A percentile compares a stretch with the other conserved stretches of the same genome.
These are phyloP conservation scores for Houttuynia cordata DNA, from an alignment of 164 flowering plant genomes.

Conservation along the genomic window DNA sequence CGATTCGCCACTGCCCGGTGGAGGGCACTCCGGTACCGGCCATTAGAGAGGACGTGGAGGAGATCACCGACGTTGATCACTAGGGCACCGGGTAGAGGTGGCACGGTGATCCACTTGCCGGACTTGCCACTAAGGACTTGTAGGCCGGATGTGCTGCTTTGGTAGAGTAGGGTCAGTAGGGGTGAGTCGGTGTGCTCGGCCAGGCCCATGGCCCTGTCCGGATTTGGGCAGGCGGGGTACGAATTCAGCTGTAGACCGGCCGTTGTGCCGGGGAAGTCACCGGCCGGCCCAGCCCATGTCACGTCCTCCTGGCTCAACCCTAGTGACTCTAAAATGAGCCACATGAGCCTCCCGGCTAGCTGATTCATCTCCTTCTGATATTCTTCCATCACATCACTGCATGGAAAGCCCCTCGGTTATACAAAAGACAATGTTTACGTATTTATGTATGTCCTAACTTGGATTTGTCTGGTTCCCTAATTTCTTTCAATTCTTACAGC, in stretches of 20 bases:
- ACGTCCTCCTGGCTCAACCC: conserved; percentile 49
- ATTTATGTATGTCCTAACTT: not conserved
- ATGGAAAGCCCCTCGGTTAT: too few species aligned
- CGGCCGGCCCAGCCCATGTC: conserved; percentile 45
- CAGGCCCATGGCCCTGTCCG: conserved; percentile 87
- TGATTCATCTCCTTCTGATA: conserved; percentile 58
- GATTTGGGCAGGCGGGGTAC: conserved; percentile 92
- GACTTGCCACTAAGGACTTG: conserved; percentile 42
- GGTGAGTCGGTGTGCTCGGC: conserved; percentile 91
- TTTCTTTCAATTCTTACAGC: not conserved
- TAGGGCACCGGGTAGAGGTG: conserved; percentile 49
- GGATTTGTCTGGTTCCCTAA: not conserved
- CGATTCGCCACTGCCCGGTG: conserved; percentile 57
- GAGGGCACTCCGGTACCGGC: conserved; percentile 30
- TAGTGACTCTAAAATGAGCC: conserved; percentile 50
- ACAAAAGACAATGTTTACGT: too few species aligned
- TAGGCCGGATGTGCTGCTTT: conserved; percentile 61
- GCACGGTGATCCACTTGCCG: conserved; percentile 60
- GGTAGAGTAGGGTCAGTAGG: conserved; percentile 76
- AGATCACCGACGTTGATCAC: conserved; percentile 78
- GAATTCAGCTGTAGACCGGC: conserved; percentile 61
- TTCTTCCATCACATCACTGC: conserved; percentile 61
- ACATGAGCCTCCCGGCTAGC: conserved; percentile 45
- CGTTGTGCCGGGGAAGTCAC: conserved; percentile 20
- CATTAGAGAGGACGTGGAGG: conserved; percentile 75